Conservation (phyloP, 2,329 filamentous ascomycete genomes). For the Shiraia bambusicola region DNA sequence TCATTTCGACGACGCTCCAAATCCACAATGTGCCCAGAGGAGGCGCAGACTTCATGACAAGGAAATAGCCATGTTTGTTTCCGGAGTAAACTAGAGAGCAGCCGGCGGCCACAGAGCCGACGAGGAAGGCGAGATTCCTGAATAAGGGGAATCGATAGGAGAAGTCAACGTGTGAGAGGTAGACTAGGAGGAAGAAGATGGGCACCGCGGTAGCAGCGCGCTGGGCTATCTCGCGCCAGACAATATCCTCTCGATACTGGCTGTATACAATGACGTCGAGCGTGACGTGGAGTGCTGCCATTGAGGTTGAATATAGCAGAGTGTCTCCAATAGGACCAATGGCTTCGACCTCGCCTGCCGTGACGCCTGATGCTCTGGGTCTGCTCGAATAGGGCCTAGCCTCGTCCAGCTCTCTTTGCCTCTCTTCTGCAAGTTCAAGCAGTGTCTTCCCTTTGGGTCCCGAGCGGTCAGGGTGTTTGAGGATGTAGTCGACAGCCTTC, state of each 20-base stretch:
- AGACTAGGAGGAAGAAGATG: conserved; percentile 49
- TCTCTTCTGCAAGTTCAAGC: conserved; percentile 70
- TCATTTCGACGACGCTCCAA: conserved; percentile 87
- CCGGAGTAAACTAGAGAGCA: conserved; percentile 80
- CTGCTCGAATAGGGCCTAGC: conserved; percentile 54
- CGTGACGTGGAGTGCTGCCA: conserved; percentile 74
- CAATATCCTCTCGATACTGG: conserved; percentile 70
- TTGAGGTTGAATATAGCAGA: conserved; percentile 55
- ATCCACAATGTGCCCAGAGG: conserved; percentile 88
- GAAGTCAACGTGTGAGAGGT: conserved; percentile 46
- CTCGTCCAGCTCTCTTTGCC: conserved; percentile 48
- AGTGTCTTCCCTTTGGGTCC: conserved; percentile 65
- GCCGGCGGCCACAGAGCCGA: conserved; percentile 62
- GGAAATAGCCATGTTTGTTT: conserved; percentile 78
- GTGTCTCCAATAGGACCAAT: conserved; percentile 52
- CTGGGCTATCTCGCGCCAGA: conserved; percentile 58
- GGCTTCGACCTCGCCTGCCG: conserved; percentile 41
- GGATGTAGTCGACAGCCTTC: conserved; percentile 59
- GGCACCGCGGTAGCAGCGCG: conserved; percentile 53
- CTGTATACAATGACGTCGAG: conserved; percentile 77
- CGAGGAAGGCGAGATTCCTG: conserved; percentile 62
- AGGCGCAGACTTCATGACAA: conserved; percentile 90
- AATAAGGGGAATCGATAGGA: conserved; percentile 48
- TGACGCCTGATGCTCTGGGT: conserved; percentile 35
- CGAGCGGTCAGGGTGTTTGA: conserved; percentile 69